phyloP scores from a whole-genome alignment of 371 early-diverging fungal genomes.

The Rhizopus stolonifer region DNA sequence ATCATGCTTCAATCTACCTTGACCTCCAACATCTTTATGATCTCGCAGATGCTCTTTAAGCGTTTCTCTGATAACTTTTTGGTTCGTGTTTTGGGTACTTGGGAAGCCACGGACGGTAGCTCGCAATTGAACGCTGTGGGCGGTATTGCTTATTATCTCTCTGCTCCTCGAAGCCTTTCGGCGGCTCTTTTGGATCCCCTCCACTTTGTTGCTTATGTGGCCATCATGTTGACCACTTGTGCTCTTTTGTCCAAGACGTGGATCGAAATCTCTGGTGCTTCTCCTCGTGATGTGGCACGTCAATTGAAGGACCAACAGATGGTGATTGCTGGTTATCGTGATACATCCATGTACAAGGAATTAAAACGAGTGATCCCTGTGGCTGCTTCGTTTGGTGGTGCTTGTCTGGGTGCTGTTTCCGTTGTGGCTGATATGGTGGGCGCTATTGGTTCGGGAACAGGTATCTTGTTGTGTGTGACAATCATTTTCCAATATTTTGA shows the following conservation, averaged over 20 bases:
- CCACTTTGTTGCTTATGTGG: slow-evolving; percentile 92
- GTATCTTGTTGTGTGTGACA: slow-evolving; percentile 99
- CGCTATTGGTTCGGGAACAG: slow-evolving; percentile 98
- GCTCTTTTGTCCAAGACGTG: slow-evolving; percentile 98
- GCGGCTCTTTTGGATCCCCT: slow-evolving; percentile 93
- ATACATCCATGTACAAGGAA: slow-evolving; percentile 96
- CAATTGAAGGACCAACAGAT: slow-evolving; percentile 98
- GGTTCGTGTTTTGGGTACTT: slow-evolving; percentile 95
- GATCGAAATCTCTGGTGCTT: slow-evolving; percentile 98
- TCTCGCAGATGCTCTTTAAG: slow-evolving; percentile 97
- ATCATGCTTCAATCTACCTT: slow-evolving; percentile 99
- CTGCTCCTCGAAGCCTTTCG: slow-evolving; percentile 91
- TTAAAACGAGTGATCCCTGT: slow-evolving; percentile 99
- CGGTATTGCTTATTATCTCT: slow-evolving; percentile 98
- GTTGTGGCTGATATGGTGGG: slow-evolving; percentile 96
- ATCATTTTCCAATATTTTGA: slow-evolving; percentile 99
- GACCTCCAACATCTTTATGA: slow-evolving; percentile 95
- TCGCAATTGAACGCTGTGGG: slow-evolving; percentile 91
- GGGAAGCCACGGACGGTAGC: slow-evolving; percentile 93
- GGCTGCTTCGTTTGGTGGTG: slow-evolving; percentile 96
- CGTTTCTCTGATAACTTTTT: slow-evolving; percentile 96
- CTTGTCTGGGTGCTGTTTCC: slow-evolving; percentile 96
- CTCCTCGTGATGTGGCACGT: slow-evolving; percentile 96
- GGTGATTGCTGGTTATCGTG: slow-evolving; percentile 96
- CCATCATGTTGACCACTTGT: slow-evolving; percentile 94